Evolutionary conservation across 352 stramenopile genomes (phyloP).

Genomic region (Globisporangium emineosum): DNA sequence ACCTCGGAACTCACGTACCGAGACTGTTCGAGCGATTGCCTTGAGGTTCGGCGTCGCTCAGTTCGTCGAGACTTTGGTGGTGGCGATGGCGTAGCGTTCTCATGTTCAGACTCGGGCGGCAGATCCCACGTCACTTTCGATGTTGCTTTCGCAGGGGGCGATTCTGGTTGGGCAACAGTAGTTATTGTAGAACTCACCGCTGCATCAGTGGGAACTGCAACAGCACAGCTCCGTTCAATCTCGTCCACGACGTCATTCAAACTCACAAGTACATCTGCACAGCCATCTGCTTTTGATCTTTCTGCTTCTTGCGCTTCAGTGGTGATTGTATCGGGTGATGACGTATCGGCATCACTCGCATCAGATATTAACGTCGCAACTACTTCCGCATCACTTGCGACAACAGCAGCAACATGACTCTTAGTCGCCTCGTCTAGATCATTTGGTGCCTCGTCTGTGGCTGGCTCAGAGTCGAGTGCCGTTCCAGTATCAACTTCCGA

Average conservation of each 20-base stretch:
- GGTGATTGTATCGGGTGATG: neutral
- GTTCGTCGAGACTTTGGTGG: constrained; percentile 18
- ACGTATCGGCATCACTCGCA: neutral
- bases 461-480: neutral
- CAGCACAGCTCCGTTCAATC: neutral
- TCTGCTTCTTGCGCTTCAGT: neutral
- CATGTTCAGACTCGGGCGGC: neutral
- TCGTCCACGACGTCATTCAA: neutral
- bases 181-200: too few relatives aligned
- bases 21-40: constrained; percentile 28
- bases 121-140: constrained; percentile 13
- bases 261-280: neutral
- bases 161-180: neutral
- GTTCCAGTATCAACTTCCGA: neutral
- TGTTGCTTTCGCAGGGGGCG: neutral
- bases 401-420: neutral
- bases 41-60: constrained; percentile 26
- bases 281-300: neutral
- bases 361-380: neutral
- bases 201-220: neutral
- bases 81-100: neutral
- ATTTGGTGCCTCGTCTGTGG: neutral
- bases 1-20: constrained; percentile 22
- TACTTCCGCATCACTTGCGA: too few relatives aligned
- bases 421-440: neutral